These are phyloP conservation scores for Pulveroboletus ravenelii DNA, from an alignment of 768 basidiomycete genomes.

Conservation along the genomic window DNA sequence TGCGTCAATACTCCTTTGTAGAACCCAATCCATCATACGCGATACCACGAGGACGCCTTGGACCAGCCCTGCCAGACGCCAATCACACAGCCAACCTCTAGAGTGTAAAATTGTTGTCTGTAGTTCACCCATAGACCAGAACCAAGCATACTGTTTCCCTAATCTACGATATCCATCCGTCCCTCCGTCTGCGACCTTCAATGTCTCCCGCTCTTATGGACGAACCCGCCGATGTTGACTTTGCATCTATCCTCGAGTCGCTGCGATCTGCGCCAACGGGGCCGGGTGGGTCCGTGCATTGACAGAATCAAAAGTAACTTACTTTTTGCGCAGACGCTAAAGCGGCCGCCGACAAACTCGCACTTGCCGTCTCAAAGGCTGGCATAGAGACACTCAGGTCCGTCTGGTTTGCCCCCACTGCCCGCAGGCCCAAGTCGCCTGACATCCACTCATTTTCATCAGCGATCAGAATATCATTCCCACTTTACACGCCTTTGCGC, in stretches of 20 bases:
- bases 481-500: conserved; percentile 62
- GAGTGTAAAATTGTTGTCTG: conserved; percentile 3
- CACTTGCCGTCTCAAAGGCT: conserved; percentile 60
- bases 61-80: neutral
- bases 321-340: conserved; percentile 61
- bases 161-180: conserved; percentile 22
- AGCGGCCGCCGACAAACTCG: conserved; percentile 75
- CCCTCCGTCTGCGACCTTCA: conserved; percentile 4
- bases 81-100: conserved; percentile 6
- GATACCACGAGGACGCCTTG: conserved; percentile 10
- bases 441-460: conserved; percentile 13
- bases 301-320: conserved; percentile 1
- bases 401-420: conserved; percentile 16
- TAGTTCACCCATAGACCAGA: conserved; percentile 18
- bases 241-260: conserved; percentile 42
- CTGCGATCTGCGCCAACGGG: conserved; percentile 58
- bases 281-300: conserved; percentile 40
- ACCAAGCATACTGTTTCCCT: conserved; percentile 13
- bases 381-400: conserved; percentile 63
- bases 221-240: conserved; percentile 38
- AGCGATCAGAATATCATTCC: conserved; percentile 62
- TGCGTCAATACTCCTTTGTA: neutral
- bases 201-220: conserved; percentile 57
- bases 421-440: conserved; percentile 2
- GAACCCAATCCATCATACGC: neutral